Base-by-base conservation (phyloP, 495 filamentous ascomycete genomes). In the Penicillium arizonense region DNA sequence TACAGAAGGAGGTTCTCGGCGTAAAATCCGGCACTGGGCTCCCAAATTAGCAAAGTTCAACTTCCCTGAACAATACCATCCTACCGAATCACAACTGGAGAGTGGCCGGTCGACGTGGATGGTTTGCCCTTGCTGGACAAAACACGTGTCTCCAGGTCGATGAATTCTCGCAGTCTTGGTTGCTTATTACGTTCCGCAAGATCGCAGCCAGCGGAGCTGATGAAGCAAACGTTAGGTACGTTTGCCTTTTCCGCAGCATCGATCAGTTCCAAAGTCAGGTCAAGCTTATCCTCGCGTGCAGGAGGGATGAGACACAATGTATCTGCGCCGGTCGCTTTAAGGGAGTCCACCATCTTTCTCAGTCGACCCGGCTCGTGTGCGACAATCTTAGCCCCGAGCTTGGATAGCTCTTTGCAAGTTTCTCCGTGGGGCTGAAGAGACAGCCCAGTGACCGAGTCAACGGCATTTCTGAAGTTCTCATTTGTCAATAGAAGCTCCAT, bases 1-100 rank as follows among this genome's bases (percentile, higher is more conserved):
- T 82, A 82, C 0, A 73, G 52, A 1, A 82, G 68, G n/a, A 82
- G 65, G 40, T 82, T 82, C 64, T 82, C 80, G 4, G 78, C 77
- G 37, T 82, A 82, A 45, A 84, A 82, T 4, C 80, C 78, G 41
- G 77, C 76, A 1, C 18, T 18, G 18, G 18, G 5, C 72, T 72
- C 24, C 14, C 6, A 20, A 33, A 35, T 57, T 39, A 47, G 41
- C 24, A 53, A 33, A n/a, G 20, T 9, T 34, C 5, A 7, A n/a
- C 21, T 14, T 16, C 11, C 8, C 53, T 20, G 18, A 1, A 18
- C n/a, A 34, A 23, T 26, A 53, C 13, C 9, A 41, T 44, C 71
- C 39, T 47, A 80, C 79, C 79, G 71, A 50, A 83, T 77, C 11
- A 83, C 68, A 48, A 73, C 75, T 23, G 76, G 75, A 21, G 71